phyloP scores from a whole-genome alignment of 2,329 filamentous ascomycete genomes.

The Colletotrichum sp. region DNA sequence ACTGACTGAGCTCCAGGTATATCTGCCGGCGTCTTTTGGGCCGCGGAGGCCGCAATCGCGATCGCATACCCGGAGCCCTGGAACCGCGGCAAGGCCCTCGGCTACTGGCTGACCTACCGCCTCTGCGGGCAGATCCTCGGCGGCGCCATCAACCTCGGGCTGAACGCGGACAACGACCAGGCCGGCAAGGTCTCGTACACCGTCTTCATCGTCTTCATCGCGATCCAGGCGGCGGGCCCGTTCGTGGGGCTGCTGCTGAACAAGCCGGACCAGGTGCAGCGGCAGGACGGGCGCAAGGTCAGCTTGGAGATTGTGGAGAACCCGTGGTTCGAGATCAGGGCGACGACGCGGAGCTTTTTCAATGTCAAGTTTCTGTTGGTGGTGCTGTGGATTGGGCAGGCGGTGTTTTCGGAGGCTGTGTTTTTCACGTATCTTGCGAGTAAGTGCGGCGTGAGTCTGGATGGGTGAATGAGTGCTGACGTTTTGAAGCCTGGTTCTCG shows the following conservation, averaged over 20 bases:
- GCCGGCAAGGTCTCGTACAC: slow-evolving; percentile 72
- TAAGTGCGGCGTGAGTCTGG: slow-evolving; percentile 24
- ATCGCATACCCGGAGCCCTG: slow-evolving; percentile 74
- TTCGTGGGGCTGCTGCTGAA: slow-evolving; percentile 69
- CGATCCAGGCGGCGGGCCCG: slow-evolving; percentile 68
- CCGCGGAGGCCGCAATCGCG: slow-evolving; percentile 75
- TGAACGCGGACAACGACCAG: slow-evolving; percentile 62
- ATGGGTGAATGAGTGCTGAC: slow-evolving; percentile 14
- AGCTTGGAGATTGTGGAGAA: slow-evolving; percentile 60
- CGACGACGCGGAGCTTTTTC: slow-evolving; percentile 63
- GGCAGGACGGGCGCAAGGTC: slow-evolving; percentile 69
- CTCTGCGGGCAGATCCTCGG: slow-evolving; percentile 72
- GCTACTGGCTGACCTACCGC: slow-evolving; percentile 68
- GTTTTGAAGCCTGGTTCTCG: slow-evolving; percentile 64
- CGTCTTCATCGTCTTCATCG: slow-evolving; percentile 74
- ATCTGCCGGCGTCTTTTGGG: slow-evolving; percentile 77
- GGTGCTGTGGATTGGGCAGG: slow-evolving; percentile 71
- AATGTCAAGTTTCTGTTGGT: slow-evolving; percentile 67
- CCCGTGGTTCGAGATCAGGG: slow-evolving; percentile 63
- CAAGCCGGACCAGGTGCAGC: slow-evolving; percentile 64
- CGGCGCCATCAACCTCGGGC: slow-evolving; percentile 72
- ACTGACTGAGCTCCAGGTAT: slow-evolving; percentile 33
- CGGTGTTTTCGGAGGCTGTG: slow-evolving; percentile 73
- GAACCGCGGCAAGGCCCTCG: slow-evolving; percentile 68
- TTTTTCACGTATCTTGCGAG: slow-evolving; percentile 71